Conservation (phyloP, 116 monocot genomes). For the Thalassia testudinum region DNA sequence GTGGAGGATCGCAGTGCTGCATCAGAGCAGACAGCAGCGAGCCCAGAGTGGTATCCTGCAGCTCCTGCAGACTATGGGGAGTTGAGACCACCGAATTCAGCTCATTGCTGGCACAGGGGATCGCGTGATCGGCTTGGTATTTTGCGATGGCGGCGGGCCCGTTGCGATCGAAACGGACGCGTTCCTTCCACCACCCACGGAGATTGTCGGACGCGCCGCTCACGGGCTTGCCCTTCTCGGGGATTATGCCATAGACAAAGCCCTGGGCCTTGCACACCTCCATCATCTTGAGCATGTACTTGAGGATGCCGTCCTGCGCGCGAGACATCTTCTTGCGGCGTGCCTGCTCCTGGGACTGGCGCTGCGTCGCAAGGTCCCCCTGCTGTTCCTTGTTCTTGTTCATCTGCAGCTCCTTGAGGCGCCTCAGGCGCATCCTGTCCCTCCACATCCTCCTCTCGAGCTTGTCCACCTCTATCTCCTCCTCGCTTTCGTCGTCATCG, state of each 20-base stretch:
- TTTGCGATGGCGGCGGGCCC: slow-evolving; percentile 57
- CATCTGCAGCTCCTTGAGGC: slow-evolving; percentile 36
- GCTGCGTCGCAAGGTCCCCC: slow-evolving; percentile 23
- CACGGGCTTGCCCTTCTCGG: slow-evolving; percentile 63
- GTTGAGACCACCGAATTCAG: slow-evolving; percentile 9
- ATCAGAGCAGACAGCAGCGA: slow-evolving; percentile 56
- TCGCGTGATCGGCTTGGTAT: slow-evolving; percentile 21
- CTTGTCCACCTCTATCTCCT: slow-evolving; percentile 57
- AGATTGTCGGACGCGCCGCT: slow-evolving; percentile 49
- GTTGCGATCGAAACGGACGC: slow-evolving; percentile 61
- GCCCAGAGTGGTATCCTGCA: slow-evolving; percentile 43
- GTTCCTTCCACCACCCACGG: slow-evolving; percentile 76
- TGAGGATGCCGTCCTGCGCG: slow-evolving; percentile 71
- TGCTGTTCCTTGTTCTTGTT: slow-evolving; percentile 20
- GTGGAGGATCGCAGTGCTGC: slow-evolving; percentile 80
- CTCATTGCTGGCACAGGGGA: slow-evolving; percentile 10
- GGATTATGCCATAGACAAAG: slow-evolving; percentile 70
- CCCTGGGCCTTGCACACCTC: slow-evolving; percentile 76
- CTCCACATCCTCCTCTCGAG: slow-evolving; percentile 73
- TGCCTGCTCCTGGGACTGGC: slow-evolving; percentile 51
- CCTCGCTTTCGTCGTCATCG: slow-evolving; percentile 32
- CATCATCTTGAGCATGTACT: slow-evolving; percentile 89
- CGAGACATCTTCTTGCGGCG: slow-evolving; percentile 63
- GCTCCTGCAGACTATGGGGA: slow-evolving; percentile 35
- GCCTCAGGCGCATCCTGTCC: slow-evolving; percentile 36